phyloP scores from a whole-genome alignment of 2,329 filamentous ascomycete species.

The Scedosporium dehoogii region DNA sequence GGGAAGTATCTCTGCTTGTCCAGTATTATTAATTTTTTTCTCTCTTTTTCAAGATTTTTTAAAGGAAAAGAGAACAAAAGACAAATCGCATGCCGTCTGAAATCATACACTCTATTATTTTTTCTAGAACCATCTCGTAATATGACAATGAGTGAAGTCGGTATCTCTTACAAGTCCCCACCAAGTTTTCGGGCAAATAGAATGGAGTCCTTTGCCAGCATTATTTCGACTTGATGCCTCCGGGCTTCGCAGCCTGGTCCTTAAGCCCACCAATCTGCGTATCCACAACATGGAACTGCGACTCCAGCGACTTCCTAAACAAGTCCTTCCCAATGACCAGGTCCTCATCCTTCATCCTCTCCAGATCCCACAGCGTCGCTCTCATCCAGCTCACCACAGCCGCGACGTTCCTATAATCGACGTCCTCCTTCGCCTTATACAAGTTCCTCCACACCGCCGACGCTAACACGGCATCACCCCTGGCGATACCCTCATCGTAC shows the following conservation, averaged over 20 bases:
- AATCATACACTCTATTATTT: slow-evolving; percentile 1
- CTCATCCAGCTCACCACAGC: slow-evolving; percentile 50
- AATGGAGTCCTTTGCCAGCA: background rate
- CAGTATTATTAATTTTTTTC: no score
- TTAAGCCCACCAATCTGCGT: background rate
- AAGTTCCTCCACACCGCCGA: slow-evolving; percentile 89
- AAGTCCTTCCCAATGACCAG: slow-evolving; percentile 26
- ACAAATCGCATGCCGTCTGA: background rate
- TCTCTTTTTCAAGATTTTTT: no score
- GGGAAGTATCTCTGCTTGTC: no score
- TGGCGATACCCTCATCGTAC: slow-evolving; percentile 72
- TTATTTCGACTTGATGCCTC: background rate
- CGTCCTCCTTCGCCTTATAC: slow-evolving; percentile 58
- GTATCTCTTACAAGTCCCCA: slow-evolving; percentile 4
- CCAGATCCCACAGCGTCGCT: slow-evolving; percentile 34
- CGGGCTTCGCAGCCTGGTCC: background rate
- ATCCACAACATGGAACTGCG: slow-evolving; percentile 1
- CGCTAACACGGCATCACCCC: slow-evolving; percentile 67
- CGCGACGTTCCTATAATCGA: slow-evolving; percentile 39
- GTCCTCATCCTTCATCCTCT: slow-evolving; percentile 36
- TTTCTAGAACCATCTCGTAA: background rate
- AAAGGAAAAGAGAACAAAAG: no score
- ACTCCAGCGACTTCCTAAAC: slow-evolving; percentile 28
- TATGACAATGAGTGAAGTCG: slow-evolving; percentile 3
- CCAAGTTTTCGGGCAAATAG: background rate